phyloP scores from a whole-genome alignment of 1,139 yeast species.

The Kodamaea plutei region DNA sequence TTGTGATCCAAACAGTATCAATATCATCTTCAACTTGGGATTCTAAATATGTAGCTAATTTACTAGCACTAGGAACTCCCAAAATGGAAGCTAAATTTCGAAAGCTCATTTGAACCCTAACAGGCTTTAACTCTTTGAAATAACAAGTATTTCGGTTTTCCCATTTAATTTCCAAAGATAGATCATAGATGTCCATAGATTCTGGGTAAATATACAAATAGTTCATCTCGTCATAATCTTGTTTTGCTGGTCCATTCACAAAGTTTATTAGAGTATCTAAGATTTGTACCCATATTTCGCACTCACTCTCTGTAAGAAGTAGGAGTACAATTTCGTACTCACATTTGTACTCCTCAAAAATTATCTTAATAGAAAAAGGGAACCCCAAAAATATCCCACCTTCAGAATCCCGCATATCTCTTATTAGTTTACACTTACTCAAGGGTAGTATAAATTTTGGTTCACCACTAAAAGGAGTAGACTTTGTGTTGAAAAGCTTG shows the following conservation, averaged over 20 bases:
- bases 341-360: conserved; percentile 39
- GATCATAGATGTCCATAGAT: conserved; percentile 14
- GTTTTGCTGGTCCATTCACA: conserved; percentile 39
- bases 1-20: not conserved
- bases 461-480: conserved; percentile 17
- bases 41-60: too few species aligned
- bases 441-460: conserved; percentile 49
- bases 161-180: conserved; percentile 7
- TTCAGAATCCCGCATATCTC: conserved; percentile 20
- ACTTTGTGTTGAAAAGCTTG: conserved; percentile 28
- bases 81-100: too few species aligned
- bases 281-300: conserved; percentile 37
- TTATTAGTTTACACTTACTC: conserved; percentile 26
- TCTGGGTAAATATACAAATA: conserved; percentile 12
- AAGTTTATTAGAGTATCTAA: conserved; percentile 28
- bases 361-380: conserved; percentile 35
- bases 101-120: conserved; percentile 10
- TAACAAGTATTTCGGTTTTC: conserved; percentile 13
- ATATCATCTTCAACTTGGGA: too few species aligned
- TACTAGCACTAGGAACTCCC: too few species aligned
- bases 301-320: conserved; percentile 31
- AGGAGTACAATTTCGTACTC: conserved; percentile 46
- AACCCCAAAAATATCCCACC: conserved; percentile 37
- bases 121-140: conserved; percentile 11
- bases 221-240: conserved; percentile 12